Conservation (phyloP, 805 yeast species). For the Dipodascopsis tothii region DNA sequence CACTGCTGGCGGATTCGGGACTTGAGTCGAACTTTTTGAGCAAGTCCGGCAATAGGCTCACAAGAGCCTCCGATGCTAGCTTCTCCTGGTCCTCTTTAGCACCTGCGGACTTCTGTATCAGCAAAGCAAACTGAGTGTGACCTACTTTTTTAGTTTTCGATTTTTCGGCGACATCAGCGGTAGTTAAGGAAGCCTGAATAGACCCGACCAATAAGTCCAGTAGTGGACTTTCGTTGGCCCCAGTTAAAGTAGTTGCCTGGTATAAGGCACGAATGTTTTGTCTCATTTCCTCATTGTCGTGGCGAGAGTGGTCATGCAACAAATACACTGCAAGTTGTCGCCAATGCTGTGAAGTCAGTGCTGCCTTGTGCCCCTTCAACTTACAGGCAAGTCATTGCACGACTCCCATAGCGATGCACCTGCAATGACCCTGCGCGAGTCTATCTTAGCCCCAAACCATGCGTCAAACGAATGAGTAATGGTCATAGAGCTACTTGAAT, state of each 20-base stretch:
- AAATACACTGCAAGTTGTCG: neutral
- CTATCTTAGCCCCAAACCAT: constrained; percentile 6
- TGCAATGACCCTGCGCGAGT: constrained; percentile 18
- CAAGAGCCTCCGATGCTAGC: constrained; percentile 10
- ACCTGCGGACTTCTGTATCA: neutral
- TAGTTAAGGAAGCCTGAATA: constrained; percentile 3
- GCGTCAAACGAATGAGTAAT: too few species aligned
- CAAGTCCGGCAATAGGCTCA: constrained; percentile 22
- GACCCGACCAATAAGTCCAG: constrained; percentile 17
- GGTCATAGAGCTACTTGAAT: too few species aligned
- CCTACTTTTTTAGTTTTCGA: neutral
- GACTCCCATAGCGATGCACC: constrained; percentile 13
- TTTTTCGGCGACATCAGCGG: neutral
- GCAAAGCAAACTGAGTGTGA: neutral
- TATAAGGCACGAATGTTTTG: too few species aligned
- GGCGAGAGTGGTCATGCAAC: neutral
- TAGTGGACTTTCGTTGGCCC: neutral
- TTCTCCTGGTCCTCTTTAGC: neutral
- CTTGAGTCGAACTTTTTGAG: constrained; percentile 25
- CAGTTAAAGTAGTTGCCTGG: neutral
- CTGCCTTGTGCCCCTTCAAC: too few species aligned
- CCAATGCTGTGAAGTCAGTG: neutral
- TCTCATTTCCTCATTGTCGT: neutral
- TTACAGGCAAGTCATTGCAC: constrained; percentile 6
- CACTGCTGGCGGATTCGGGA: constrained; percentile 21